Base-by-base conservation (phyloP, 148 eudicot species). In the Amaranthus cruentus region DNA sequence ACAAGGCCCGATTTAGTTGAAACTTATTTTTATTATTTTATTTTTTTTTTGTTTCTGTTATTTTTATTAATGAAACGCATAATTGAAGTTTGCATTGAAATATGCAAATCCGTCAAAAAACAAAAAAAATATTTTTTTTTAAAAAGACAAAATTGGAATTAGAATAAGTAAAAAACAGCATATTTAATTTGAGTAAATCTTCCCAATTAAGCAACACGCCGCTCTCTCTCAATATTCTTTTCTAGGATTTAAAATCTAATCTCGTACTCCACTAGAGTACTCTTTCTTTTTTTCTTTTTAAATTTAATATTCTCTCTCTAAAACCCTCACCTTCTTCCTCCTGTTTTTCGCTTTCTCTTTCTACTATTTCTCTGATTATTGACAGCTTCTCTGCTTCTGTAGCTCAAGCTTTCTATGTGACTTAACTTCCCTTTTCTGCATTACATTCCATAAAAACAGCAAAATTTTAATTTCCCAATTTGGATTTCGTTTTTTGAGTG, bases 371-470 rank as follows among this genome's bases (percentile, higher is more conserved):
- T n/a, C 38, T 28, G 38, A 5, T 47, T 52, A 43, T 54, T 66
- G 74, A 12, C 47, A 55, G 47, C 66, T 56, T 47, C 69, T 6
- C 64, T 63, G 64, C 57, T 48, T 50, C 47, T 72, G 75, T 62
- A 58, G 38, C 69, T 59, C 76, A 80, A 80, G 73, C 79, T 71
- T 80, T 80, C 76, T 80, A 80, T 80, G 83, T 80, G 79, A 80
- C 73, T 80, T 46, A 80, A 66, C 79, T 70, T 46, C 76, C 57
- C 21, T 14, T 54, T 47, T 46, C 8, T 69, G 57, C 57, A 60
- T 72, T 58, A 10, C 59, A 12, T 42, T 28, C 38, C 38, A 28
- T 28, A 28, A 28, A 28, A 28, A 28, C 38, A 28, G 66, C 61
- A 50, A 13, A 9, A 58, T 28, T 21, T 49, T 2, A 10, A 43